Conservation (phyloP, 176 grass and related monocot species). For the Pontederia paniculata region DNA sequence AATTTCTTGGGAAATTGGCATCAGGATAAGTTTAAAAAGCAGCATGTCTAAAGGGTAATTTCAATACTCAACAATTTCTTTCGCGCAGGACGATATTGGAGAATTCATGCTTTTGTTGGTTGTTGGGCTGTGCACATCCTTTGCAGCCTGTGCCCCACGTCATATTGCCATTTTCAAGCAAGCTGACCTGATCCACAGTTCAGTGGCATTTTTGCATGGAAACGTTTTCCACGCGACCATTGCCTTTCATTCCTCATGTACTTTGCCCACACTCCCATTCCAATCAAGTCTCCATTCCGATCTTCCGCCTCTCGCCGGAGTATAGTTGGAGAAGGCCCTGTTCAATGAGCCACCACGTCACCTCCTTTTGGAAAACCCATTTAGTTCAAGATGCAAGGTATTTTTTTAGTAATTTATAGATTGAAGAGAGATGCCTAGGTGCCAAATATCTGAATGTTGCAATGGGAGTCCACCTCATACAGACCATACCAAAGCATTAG, state of each 20-base stretch:
- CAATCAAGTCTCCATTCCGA: constrained; percentile 42
- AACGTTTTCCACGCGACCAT: constrained; percentile 50
- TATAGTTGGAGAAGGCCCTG: constrained; percentile 67
- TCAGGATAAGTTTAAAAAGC: constrained; percentile 47
- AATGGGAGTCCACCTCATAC: constrained; percentile 1
- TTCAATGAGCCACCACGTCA: constrained; percentile 47
- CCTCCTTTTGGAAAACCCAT: constrained; percentile 49
- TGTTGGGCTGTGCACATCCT: constrained; percentile 74
- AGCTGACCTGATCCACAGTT: constrained; percentile 31
- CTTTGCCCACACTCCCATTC: constrained; percentile 44
- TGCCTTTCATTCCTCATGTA: constrained; percentile 57
- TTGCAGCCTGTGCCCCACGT: constrained; percentile 60
- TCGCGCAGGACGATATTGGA: constrained; percentile 84
- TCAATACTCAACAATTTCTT: constrained; percentile 95
- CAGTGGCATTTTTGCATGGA: constrained; percentile 53
- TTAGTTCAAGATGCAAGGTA: constrained; percentile 82
- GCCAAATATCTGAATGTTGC: constrained; percentile 19
- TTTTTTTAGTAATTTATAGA: constrained; percentile 55
- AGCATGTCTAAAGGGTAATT: constrained; percentile 41
- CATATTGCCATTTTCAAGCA: constrained; percentile 62
- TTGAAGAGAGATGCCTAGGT: constrained; percentile 15
- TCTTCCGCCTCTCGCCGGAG: constrained; percentile 55
- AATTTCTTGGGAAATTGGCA: constrained; percentile 30
- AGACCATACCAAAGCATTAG: not conserved
- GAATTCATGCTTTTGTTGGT: constrained; percentile 62